A percentile compares a stretch with the other conserved stretches of the same genome.
These are phyloP conservation scores for Pyricularia sp. DNA, from an alignment of 2,329 filamentous ascomycete species.

Conservation along the genomic window DNA sequence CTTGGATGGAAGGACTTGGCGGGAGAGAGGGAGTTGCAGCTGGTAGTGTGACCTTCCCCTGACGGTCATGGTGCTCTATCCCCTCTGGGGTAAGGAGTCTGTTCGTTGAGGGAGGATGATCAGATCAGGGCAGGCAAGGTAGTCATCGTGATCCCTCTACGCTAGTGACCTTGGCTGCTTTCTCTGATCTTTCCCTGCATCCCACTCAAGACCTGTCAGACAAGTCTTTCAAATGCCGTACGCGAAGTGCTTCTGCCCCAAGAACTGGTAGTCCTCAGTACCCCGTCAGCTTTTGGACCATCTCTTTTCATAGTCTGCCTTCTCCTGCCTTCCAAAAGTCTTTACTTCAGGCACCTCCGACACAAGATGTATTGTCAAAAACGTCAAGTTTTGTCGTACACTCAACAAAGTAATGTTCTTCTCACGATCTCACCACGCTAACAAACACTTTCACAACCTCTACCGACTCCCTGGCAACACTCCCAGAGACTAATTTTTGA, in stretches of 20 bases:
- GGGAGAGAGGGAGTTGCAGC: neutral
- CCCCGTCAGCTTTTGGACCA: too few relatives aligned
- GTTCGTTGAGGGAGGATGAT: too few relatives aligned
- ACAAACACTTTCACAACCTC: neutral
- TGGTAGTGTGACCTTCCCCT: neutral
- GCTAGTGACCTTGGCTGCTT: neutral
- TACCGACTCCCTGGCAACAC: neutral
- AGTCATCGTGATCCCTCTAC: neutral
- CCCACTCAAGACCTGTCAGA: too few relatives aligned
- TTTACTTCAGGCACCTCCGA: too few relatives aligned
- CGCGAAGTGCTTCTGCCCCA: neutral
- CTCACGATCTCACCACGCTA: neutral
- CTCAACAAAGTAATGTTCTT: neutral
- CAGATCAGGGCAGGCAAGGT: neutral
- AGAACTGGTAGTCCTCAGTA: neutral
- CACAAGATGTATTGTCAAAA: too few relatives aligned
- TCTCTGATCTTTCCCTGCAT: neutral
- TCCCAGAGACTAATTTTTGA: neutral
- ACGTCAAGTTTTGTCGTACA: too few relatives aligned
- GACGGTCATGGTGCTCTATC: neutral
- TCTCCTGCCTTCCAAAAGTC: too few relatives aligned
- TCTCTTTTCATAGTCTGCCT: too few relatives aligned
- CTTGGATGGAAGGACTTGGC: neutral
- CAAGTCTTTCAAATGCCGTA: neutral
- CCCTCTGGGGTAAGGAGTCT: neutral